These are phyloP conservation scores for Cyclocybe aegerita DNA, from an alignment of 768 basidiomycete species.

Conservation along the genomic window DNA sequence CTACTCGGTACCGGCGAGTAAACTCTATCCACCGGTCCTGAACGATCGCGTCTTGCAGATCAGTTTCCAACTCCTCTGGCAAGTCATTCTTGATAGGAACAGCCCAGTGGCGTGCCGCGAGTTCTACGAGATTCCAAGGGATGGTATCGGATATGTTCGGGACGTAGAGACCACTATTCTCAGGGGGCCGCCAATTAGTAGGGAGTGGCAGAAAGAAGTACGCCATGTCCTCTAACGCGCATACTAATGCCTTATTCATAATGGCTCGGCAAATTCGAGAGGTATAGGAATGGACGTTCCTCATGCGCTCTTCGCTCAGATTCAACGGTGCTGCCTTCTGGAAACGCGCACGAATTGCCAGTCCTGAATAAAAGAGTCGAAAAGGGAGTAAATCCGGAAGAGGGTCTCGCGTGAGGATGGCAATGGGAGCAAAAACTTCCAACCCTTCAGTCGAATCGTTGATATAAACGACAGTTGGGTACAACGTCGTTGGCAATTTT, in stretches of 20 bases:
- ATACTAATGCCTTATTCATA: constrained; percentile 68
- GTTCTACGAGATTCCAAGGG: constrained; percentile 61
- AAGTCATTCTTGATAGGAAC: constrained; percentile 42
- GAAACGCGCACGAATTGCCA: constrained; percentile 41
- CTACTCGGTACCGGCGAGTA: constrained; percentile 64
- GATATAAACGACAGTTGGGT: constrained; percentile 54
- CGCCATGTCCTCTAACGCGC: constrained; percentile 49
- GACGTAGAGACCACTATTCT: constrained; percentile 21
- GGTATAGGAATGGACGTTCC: constrained; percentile 60
- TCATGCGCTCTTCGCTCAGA: constrained; percentile 44
- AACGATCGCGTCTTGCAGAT: constrained; percentile 62
- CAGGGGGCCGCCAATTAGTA: constrained; percentile 32
- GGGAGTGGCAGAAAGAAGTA: constrained; percentile 70
- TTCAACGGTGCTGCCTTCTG: constrained; percentile 48
- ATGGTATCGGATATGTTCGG: constrained; percentile 46
- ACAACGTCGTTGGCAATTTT: constrained; percentile 36
- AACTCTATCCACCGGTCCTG: constrained; percentile 80
- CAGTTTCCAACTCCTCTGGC: constrained; percentile 37
- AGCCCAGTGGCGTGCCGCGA: constrained; percentile 53
- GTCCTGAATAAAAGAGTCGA: constrained; percentile 58
- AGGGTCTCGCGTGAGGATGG: constrained; percentile 66
- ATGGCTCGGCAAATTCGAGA: constrained; percentile 59
- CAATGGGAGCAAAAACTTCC: constrained; percentile 53
- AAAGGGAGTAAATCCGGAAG: constrained; percentile 58
- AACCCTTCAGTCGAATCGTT: constrained; percentile 27